Evolutionary conservation across 176 grass and related monocot species (phyloP).

Genomic region (Carex cristatella): DNA sequence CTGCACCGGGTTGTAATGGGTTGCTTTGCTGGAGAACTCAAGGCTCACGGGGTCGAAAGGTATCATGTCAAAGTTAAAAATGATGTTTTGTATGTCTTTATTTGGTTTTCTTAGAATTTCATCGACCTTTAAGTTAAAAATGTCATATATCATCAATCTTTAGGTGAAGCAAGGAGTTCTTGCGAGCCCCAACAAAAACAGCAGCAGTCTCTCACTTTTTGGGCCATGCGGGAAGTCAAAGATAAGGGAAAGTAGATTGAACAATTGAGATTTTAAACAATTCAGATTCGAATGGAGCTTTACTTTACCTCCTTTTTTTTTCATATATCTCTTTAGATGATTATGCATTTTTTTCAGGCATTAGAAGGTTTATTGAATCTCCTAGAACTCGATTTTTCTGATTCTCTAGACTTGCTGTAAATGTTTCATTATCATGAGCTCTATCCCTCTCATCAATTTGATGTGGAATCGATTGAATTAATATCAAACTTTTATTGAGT

Average conservation of each 20-base stretch:
- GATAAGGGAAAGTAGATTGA: slow-evolving; percentile 16
- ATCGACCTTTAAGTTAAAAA: neutral
- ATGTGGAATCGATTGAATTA: neutral
- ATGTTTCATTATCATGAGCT: neutral
- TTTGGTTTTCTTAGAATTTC: slow-evolving; percentile 6
- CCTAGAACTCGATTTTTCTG: neutral
- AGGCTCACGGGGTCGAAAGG: slow-evolving; percentile 38
- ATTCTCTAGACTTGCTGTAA: slow-evolving; percentile 15
- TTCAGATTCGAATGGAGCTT: neutral
- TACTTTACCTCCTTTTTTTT: neutral
- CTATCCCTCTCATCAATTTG: neutral
- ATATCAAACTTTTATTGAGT: neutral
- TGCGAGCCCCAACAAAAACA: slow-evolving; percentile 24
- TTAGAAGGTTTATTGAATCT: slow-evolving; percentile 7
- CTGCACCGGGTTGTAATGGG: slow-evolving; percentile 43
- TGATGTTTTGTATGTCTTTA: neutral
- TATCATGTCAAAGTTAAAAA: slow-evolving; percentile 6
- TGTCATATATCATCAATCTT: neutral
- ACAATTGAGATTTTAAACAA: neutral
- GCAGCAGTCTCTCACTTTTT: slow-evolving; percentile 21
- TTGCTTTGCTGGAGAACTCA: slow-evolving; percentile 61
- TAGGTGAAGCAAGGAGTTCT: slow-evolving; percentile 50
- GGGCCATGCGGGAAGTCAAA: slow-evolving; percentile 34
- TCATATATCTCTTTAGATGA: neutral
- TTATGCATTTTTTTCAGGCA: slow-evolving; percentile 20